phyloP scores from a whole-genome alignment of 106 monocot genomes.

The Phalaenopsis equestris region DNA sequence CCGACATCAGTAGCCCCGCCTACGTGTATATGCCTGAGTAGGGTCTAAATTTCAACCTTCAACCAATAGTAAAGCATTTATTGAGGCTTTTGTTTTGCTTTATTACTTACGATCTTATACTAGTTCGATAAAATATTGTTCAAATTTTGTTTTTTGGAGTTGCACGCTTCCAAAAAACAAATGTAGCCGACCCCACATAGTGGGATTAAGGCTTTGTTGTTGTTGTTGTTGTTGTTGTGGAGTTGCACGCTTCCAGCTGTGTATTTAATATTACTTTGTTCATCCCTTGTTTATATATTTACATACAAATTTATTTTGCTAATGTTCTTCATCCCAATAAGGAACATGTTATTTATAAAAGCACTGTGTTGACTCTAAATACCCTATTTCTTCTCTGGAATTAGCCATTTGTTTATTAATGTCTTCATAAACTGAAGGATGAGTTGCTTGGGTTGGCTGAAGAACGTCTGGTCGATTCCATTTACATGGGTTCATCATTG shows the following conservation, averaged over 20 bases:
- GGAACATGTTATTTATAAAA: neutral
- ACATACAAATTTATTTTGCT: neutral
- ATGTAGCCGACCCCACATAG: no score
- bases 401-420: conserved; percentile 9
- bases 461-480: conserved; percentile 42
- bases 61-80: no score
- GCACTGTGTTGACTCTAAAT: neutral
- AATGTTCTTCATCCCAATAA: neutral
- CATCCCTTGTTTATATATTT: neutral
- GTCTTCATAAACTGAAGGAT: conserved; percentile 49
- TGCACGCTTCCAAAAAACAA: neutral
- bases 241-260: neutral
- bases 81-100: neutral
- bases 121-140: neutral
- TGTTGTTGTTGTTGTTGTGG: neutral
- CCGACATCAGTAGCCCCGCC: no score
- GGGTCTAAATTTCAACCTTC: no score
- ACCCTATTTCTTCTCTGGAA: neutral
- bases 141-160: neutral
- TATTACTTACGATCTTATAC: neutral
- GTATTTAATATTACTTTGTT: neutral
- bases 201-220: no score
- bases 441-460: conserved; percentile 83
- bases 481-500: conserved; percentile 40
- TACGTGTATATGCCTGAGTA: no score